phyloP scores from a whole-genome alignment of 2,329 filamentous ascomycete species.

The Epicoccum nigrum region DNA sequence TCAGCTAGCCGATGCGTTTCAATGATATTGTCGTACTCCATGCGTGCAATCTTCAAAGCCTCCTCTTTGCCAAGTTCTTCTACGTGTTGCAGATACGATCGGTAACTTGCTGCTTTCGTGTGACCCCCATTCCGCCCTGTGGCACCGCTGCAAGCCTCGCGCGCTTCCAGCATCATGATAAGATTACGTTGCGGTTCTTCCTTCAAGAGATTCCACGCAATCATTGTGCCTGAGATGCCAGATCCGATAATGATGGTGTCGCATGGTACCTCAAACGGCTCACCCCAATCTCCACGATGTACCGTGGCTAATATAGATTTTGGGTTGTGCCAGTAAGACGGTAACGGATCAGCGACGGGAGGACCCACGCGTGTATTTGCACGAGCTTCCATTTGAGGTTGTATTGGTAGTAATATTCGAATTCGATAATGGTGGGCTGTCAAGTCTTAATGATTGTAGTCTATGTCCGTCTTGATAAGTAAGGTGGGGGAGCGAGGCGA shows the following conservation, averaged over 20 bases:
- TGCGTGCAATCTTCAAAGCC: constrained; percentile 53
- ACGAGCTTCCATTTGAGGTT: constrained; percentile 36
- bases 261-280: constrained; percentile 32
- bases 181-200: constrained; percentile 11
- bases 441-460: not conserved
- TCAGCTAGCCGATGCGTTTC: constrained; percentile 62
- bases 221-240: constrained; percentile 49
- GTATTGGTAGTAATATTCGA: too few relatives aligned
- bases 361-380: constrained; percentile 38
- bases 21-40: constrained; percentile 55
- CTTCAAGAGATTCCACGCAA: constrained; percentile 46
- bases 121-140: constrained; percentile 56
- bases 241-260: constrained; percentile 49
- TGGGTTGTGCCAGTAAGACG: constrained; percentile 52
- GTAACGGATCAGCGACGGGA: constrained; percentile 42
- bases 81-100: constrained; percentile 58
- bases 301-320: constrained; percentile 43
- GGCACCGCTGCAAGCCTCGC: constrained; percentile 47
- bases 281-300: too few relatives aligned
- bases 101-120: constrained; percentile 58
- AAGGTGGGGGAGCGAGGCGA: constrained; percentile 9
- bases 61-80: constrained; percentile 54
- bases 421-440: not conserved
- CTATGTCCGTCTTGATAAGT: not conserved
- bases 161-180: constrained; percentile 51